Evolutionary conservation across 768 basidiomycete species (phyloP).

Genomic region (Lentinula aciculospora): DNA sequence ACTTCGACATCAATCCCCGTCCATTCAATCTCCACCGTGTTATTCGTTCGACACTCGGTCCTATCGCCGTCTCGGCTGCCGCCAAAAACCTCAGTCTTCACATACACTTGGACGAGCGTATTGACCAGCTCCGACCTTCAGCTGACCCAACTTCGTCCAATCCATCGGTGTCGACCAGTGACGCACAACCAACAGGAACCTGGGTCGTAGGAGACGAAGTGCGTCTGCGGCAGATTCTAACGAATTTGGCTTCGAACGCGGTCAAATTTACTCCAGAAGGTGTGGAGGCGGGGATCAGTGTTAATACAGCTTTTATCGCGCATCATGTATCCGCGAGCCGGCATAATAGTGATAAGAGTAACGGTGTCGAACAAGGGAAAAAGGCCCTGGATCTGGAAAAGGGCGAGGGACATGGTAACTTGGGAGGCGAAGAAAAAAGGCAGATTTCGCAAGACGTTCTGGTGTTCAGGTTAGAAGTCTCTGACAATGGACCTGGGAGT

Average conservation of each 20-base stretch:
- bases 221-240: constrained; percentile 29
- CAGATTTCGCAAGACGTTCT: constrained; percentile 1
- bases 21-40: constrained; percentile 31
- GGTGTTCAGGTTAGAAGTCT: constrained; percentile 6
- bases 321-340: constrained; percentile 2
- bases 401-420: background rate
- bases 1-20: constrained; percentile 22
- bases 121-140: constrained; percentile 21
- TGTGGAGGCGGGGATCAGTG: constrained; percentile 14
- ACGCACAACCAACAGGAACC: background rate
- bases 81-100: constrained; percentile 22
- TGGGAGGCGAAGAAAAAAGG: background rate
- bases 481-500: constrained; percentile 10
- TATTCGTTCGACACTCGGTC: constrained; percentile 20
- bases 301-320: background rate
- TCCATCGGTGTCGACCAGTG: background rate
- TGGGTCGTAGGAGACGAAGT: constrained; percentile 38
- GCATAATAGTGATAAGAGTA: constrained; percentile 7
- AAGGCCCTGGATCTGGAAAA: background rate
- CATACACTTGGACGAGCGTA: constrained; percentile 27
- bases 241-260: constrained; percentile 33
- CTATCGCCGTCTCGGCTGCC: constrained; percentile 16
- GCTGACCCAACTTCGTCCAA: background rate
- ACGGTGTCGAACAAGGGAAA: background rate
- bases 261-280: constrained; percentile 25